Conservation (phyloP, 1,139 yeast genomes). For the Kurtzmaniella quercitrusa region DNA sequence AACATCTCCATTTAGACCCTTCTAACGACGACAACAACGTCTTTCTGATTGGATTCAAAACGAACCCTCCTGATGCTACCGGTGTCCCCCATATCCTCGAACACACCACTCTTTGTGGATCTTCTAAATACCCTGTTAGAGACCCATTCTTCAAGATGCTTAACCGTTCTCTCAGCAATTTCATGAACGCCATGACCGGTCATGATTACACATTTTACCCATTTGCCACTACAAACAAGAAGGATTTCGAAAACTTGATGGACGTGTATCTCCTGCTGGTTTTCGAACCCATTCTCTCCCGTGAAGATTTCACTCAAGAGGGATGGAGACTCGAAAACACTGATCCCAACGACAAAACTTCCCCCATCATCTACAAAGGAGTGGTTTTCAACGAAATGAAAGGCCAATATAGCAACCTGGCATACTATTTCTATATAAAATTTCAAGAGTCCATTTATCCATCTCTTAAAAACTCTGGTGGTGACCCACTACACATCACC, state of each 20-base stretch:
- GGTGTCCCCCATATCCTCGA: slow-evolving; percentile 96
- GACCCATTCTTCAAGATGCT: slow-evolving; percentile 98
- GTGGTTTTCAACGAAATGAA: slow-evolving; percentile 98
- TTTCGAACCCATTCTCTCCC: slow-evolving; percentile 71
- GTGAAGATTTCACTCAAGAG: slow-evolving; percentile 87
- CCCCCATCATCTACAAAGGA: slow-evolving; percentile 79
- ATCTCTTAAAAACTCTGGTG: slow-evolving; percentile 84
- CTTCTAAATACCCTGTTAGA: slow-evolving; percentile 83
- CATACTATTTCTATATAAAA: slow-evolving; percentile 78
- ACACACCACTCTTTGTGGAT: slow-evolving; percentile 94
- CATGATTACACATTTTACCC: slow-evolving; percentile 95
- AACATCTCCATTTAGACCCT: slow-evolving; percentile 81
- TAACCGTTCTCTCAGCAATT: slow-evolving; percentile 79
- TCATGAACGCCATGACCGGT: slow-evolving; percentile 99
- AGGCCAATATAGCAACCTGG: slow-evolving; percentile 90
- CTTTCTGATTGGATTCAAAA: slow-evolving; percentile 84
- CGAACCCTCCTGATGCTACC: slow-evolving; percentile 88
- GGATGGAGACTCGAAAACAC: slow-evolving; percentile 96
- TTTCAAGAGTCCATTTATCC: slow-evolving; percentile 87
- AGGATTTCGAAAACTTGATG: slow-evolving; percentile 80
- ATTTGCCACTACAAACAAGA: slow-evolving; percentile 85
- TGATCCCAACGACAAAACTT: slow-evolving; percentile 47
- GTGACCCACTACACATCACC: slow-evolving; percentile 83
- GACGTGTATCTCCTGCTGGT: slow-evolving; percentile 88
- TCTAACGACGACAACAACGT: slow-evolving; percentile 76